Evolutionary conservation across 164 flowering plant genomes (phyloP).

Genomic region (Aristolochia fimbriata): DNA sequence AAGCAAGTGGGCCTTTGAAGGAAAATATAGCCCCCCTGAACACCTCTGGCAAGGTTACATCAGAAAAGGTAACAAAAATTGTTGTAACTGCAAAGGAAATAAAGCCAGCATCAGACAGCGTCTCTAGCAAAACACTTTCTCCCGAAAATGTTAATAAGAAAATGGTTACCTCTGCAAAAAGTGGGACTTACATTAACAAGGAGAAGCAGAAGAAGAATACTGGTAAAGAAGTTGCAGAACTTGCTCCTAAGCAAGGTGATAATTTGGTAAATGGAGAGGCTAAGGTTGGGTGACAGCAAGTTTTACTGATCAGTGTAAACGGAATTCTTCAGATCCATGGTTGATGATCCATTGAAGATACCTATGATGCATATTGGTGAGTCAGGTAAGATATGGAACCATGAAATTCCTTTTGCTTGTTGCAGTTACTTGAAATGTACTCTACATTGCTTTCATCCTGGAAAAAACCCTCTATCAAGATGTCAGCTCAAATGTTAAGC

Average conservation of each 20-base stretch:
- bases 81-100: slow-evolving; percentile 15
- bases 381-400: too few relatives aligned
- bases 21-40: slow-evolving; percentile 24
- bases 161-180: slow-evolving; percentile 24
- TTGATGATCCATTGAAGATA: too few relatives aligned
- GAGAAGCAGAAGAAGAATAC: slow-evolving; percentile 38
- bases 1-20: slow-evolving; percentile 19
- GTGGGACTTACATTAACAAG: slow-evolving; percentile 26
- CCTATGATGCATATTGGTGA: too few relatives aligned
- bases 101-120: slow-evolving; percentile 15
- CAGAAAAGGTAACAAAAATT: slow-evolving; percentile 17
- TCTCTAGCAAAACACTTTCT: slow-evolving; percentile 3
- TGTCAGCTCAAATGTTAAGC: too few relatives aligned
- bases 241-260: slow-evolving; percentile 26
- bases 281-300: slow-evolving; percentile 26
- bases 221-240: slow-evolving; percentile 20
- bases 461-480: too few relatives aligned
- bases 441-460: too few relatives aligned
- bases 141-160: slow-evolving; percentile 27
- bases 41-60: slow-evolving; percentile 20
- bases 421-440: too few relatives aligned
- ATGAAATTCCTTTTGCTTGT: too few relatives aligned
- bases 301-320: background rate
- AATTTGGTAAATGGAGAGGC: slow-evolving; percentile 59
- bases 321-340: background rate